Evolutionary conservation across 1,139 yeast species (phyloP).

Genomic region (Suhomyces maxii): DNA sequence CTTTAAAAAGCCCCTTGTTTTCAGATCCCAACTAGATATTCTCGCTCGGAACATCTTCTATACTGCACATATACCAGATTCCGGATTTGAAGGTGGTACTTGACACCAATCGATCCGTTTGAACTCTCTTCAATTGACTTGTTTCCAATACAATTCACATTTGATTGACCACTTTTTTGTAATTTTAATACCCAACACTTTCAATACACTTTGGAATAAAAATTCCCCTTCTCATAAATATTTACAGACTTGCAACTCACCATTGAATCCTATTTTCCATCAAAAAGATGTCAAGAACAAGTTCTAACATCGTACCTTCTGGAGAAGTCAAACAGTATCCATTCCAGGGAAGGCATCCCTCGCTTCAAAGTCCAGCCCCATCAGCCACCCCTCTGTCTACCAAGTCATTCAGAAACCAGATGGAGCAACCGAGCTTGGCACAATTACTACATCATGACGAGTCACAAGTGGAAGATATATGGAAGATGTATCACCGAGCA

Average conservation of each 20-base stretch:
- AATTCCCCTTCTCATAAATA: too few species aligned
- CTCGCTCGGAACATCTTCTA: not conserved
- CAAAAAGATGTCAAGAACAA: not conserved
- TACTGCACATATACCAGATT: not conserved
- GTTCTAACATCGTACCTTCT: constrained; percentile 1
- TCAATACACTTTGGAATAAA: not conserved
- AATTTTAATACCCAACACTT: not conserved
- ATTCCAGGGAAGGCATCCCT: not conserved
- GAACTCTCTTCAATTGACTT: not conserved
- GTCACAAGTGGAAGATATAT: constrained; percentile 57
- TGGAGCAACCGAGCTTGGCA: constrained; percentile 1
- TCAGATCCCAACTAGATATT: not conserved
- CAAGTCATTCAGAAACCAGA: not conserved
- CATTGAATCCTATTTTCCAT: not conserved
- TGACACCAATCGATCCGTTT: not conserved
- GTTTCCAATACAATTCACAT: too few species aligned
- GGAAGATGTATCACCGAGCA: constrained; percentile 81
- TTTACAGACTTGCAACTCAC: not conserved
- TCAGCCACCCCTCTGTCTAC: constrained; percentile 10
- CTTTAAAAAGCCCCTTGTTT: not conserved
- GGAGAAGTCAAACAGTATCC: not conserved
- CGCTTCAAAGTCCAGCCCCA: constrained; percentile 8
- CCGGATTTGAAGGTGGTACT: not conserved
- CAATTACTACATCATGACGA: constrained; percentile 25
- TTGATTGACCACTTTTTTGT: too few species aligned